Evolutionary conservation across 768 basidiomycete genomes (phyloP).

Genomic region (Fomitopsis pulvina): DNA sequence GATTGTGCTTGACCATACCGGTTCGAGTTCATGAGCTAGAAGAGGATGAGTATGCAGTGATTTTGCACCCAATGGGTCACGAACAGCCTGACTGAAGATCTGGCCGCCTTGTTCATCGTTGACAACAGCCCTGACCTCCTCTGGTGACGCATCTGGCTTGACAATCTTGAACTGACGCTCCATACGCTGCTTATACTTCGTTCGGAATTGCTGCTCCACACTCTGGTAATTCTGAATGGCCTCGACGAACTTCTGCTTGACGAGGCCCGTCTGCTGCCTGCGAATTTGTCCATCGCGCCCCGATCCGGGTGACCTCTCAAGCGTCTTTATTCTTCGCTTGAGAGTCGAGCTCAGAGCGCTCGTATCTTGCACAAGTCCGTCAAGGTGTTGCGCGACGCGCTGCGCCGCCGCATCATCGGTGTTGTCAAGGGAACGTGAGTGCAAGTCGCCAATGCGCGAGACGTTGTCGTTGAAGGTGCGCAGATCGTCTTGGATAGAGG

Average conservation of each 20-base stretch:
- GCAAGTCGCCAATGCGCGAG: conserved; percentile 39
- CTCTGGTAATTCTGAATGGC: conserved; percentile 73
- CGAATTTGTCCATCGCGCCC: conserved; percentile 40
- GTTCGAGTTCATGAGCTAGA: conserved; percentile 80
- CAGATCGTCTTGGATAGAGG: conserved; percentile 42
- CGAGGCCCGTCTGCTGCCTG: conserved; percentile 46
- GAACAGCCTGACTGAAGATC: conserved; percentile 74
- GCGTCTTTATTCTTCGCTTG: conserved; percentile 50
- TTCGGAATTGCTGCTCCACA: conserved; percentile 65
- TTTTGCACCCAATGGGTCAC: conserved; percentile 6
- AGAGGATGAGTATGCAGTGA: conserved; percentile 12
- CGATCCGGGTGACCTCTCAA: conserved; percentile 38
- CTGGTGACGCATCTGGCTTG: conserved; percentile 79
- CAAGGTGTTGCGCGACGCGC: conserved; percentile 40
- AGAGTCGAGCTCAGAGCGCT: conserved; percentile 50
- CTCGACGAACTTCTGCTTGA: conserved; percentile 68
- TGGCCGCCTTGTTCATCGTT: conserved; percentile 60
- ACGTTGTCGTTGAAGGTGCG: conserved; percentile 40
- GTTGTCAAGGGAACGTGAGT: conserved; percentile 43
- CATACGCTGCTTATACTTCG: conserved; percentile 57
- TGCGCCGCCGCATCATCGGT: conserved; percentile 39
- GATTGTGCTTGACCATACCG: conserved; percentile 86
- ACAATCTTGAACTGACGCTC: conserved; percentile 80
- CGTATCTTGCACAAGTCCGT: conserved; percentile 54
- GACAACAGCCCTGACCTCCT: conserved; percentile 67